Evolutionary conservation across 306 rosid genomes (phyloP).

Genomic region (Luffa aegyptiaca): DNA sequence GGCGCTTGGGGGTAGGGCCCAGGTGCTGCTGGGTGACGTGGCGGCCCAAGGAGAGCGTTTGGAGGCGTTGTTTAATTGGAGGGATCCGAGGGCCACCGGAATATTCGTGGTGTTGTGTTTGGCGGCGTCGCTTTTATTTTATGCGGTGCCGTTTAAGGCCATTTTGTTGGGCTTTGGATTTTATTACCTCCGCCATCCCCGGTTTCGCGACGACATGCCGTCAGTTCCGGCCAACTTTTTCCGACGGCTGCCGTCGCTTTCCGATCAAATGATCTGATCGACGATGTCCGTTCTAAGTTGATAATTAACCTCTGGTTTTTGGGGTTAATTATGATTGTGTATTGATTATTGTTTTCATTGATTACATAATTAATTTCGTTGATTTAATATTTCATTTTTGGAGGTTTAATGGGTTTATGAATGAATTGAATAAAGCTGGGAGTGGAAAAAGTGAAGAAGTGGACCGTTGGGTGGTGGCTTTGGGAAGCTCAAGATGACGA

Average conservation of each 20-base stretch:
- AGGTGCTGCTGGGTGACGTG: conserved; percentile 57
- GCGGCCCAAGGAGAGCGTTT: conserved; percentile 89
- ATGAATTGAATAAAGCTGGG: too few relatives aligned
- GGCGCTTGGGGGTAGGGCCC: conserved; percentile 76
- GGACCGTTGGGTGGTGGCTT: not conserved
- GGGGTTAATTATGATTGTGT: not conserved
- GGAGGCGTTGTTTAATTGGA: conserved; percentile 67
- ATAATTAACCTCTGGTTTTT: not conserved
- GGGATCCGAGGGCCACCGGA: conserved; percentile 82
- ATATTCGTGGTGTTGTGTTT: conserved; percentile 60
- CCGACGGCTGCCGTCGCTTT: conserved; percentile 56
- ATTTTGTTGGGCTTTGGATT: conserved; percentile 45
- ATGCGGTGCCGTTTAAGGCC: conserved; percentile 51
- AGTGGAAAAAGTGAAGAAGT: not conserved
- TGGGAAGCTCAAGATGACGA: too few relatives aligned
- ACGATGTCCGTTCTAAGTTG: too few relatives aligned
- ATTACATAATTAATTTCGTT: not conserved
- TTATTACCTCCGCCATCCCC: conserved; percentile 65
- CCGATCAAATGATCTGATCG: conserved; percentile 66
- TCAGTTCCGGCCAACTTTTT: conserved; percentile 56
- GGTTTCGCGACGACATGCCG: conserved; percentile 79
- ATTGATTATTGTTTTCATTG: not conserved
- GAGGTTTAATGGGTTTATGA: too few relatives aligned
- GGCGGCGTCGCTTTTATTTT: conserved; percentile 54
- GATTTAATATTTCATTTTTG: too few relatives aligned